These are phyloP conservation scores for Cardamine chenopodiifolia DNA, from an alignment of 345 rosid genomes.

Conservation along the genomic window DNA sequence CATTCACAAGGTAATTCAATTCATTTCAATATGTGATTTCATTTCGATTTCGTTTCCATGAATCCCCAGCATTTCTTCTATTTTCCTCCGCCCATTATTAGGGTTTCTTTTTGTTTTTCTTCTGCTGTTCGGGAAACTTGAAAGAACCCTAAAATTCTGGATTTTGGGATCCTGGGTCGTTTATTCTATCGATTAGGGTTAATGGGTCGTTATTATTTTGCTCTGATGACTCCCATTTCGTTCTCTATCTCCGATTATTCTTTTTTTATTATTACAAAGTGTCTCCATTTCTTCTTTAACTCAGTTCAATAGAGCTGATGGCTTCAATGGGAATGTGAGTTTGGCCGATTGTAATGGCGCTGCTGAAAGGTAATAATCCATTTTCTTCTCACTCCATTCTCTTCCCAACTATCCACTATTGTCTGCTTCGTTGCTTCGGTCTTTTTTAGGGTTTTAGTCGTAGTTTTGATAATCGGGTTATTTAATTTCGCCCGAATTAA, in stretches of 20 bases:
- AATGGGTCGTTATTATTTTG: constrained; percentile 53
- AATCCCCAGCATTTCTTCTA: constrained; percentile 49
- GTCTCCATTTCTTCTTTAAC: constrained; percentile 16
- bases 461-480: constrained; percentile 46
- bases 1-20: constrained; percentile 40
- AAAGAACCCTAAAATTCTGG: constrained; percentile 62
- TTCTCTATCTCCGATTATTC: constrained; percentile 38
- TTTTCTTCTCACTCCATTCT: constrained; percentile 32
- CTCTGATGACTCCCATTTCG: constrained; percentile 20
- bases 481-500: constrained; percentile 34
- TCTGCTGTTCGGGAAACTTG: constrained; percentile 12
- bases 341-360: constrained; percentile 65
- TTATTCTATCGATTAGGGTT: constrained; percentile 62
- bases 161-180: constrained; percentile 44
- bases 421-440: constrained; percentile 47
- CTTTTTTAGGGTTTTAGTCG: constrained; percentile 47
- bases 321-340: constrained; percentile 64
- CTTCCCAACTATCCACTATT: constrained; percentile 34
- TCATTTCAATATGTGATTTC: constrained; percentile 13
- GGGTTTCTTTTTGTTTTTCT: constrained; percentile 25
- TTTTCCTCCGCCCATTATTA: constrained; percentile 26
- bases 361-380: constrained; percentile 57
- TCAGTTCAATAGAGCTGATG: constrained; percentile 61
- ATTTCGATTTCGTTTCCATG: constrained; percentile 31
- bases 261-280: constrained; percentile 22